Conservation (phyloP, 2,329 filamentous ascomycete species). For the Madurella fahalii region DNA sequence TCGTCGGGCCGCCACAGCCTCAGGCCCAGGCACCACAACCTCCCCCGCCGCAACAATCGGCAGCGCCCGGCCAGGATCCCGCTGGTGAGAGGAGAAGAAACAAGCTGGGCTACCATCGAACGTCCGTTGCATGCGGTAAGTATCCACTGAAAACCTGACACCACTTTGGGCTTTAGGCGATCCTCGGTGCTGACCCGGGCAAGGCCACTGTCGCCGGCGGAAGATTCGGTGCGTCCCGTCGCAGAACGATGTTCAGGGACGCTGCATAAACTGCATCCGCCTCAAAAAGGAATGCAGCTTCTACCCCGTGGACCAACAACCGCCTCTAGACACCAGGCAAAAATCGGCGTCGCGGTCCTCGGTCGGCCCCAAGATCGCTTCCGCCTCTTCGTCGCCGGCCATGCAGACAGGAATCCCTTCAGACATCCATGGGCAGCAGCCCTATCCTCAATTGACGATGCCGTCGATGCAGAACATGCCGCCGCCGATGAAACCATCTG, state of each 20-base stretch:
- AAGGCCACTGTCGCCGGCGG: constrained; percentile 85
- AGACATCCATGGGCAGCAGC: constrained; percentile 38
- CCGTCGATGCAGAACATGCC: constrained; percentile 44
- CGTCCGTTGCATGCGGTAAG: constrained; percentile 93
- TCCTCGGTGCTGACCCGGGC: constrained; percentile 9
- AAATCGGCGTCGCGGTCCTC: constrained; percentile 40
- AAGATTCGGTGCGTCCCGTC: constrained; percentile 89
- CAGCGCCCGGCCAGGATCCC: constrained; percentile 33
- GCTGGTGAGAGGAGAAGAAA: constrained; percentile 64
- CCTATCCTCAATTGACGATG: constrained; percentile 43
- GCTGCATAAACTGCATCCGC: constrained; percentile 89
- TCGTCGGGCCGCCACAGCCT: constrained; percentile 41
- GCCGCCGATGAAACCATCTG: constrained; percentile 39
- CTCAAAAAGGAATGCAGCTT: constrained; percentile 94
- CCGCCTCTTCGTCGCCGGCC: constrained; percentile 48
- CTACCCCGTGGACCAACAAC: constrained; percentile 78
- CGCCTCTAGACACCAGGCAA: constrained; percentile 42
- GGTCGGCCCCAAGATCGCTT: constrained; percentile 38
- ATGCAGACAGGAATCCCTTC: constrained; percentile 40
- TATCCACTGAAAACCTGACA: constrained; percentile 28
- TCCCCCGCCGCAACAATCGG: constrained; percentile 21
- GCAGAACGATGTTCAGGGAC: constrained; percentile 65
- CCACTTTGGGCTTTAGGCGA: neutral
- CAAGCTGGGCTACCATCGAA: constrained; percentile 92
- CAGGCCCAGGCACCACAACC: constrained; percentile 29